Percentiles rank a stretch among this genome's conserved stretches.
phyloP scores from a whole-genome alignment of 352 stramenopile genomes.

The Paralagenidium karlingii region DNA sequence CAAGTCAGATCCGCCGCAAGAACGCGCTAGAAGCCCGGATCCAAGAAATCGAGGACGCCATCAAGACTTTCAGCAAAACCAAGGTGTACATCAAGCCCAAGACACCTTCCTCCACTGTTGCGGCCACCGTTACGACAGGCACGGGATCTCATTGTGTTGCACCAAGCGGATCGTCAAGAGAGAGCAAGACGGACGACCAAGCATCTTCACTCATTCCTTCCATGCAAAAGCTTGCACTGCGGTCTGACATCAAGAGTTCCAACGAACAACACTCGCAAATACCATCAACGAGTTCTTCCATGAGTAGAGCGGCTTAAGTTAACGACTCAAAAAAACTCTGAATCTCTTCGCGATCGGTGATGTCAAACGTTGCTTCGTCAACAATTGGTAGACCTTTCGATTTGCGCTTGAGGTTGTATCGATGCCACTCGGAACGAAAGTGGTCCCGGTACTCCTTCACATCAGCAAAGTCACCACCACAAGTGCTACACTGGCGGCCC shows the following conservation, averaged over 20 bases:
- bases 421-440: conserved; percentile 94
- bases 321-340: conserved; percentile 52
- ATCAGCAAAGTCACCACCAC: conserved; percentile 83
- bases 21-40: conserved; percentile 71
- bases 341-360: conserved; percentile 38
- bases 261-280: too few species aligned
- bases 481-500: conserved; percentile 82
- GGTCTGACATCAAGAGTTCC: too few species aligned
- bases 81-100: too few species aligned
- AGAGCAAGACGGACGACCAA: background rate
- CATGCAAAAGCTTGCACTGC: too few species aligned
- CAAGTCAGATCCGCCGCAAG: conserved; percentile 67
- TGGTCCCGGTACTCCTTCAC: conserved; percentile 84
- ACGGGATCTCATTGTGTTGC: too few species aligned
- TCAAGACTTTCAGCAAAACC: conserved; percentile 71
- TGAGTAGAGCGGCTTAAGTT: too few species aligned
- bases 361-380: conserved; percentile 42
- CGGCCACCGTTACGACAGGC: too few species aligned
- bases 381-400: conserved; percentile 76
- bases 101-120: too few species aligned
- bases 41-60: conserved; percentile 83
- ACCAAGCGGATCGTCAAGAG: background rate
- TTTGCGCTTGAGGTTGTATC: conserved; percentile 97
- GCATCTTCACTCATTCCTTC: background rate
- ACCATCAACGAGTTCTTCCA: too few species aligned